These are phyloP conservation scores for Paxillus ammoniavirescens DNA, from an alignment of 768 basidiomycete species.

Conservation along the genomic window DNA sequence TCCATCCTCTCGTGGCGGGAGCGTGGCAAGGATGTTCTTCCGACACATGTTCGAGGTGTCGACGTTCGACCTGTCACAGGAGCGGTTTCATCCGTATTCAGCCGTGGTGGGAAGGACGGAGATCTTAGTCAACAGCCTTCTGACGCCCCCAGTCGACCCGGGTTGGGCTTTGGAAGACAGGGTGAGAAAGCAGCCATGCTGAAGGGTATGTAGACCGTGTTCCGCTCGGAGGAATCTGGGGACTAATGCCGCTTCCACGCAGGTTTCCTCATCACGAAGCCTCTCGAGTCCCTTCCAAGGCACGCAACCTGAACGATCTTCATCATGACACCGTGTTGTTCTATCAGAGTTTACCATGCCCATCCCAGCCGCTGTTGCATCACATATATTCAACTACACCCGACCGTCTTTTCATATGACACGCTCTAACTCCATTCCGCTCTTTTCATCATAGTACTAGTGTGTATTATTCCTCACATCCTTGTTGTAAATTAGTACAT, in stretches of 20 bases:
- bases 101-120: conserved; percentile 11
- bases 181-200: conserved; percentile 76
- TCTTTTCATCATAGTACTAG: conserved; percentile 6
- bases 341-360: no score
- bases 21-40: conserved; percentile 55
- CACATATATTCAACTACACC: not conserved
- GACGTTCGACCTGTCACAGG: conserved; percentile 22
- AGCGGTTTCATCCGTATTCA: conserved; percentile 10
- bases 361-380: not conserved
- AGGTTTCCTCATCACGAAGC: conserved; percentile 60
- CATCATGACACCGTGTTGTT: no score
- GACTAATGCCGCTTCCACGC: not conserved
- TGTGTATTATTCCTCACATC: conserved; percentile 5
- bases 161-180: conserved; percentile 78
- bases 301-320: conserved; percentile 26
- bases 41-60: conserved; percentile 32
- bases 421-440: conserved; percentile 6
- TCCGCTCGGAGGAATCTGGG: not conserved
- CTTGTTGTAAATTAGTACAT: not conserved
- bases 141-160: conserved; percentile 34
- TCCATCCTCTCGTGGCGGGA: conserved; percentile 68
- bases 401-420: not conserved
- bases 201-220: conserved; percentile 41
- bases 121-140: conserved; percentile 4
- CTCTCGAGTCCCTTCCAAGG: conserved; percentile 55